Evolutionary conservation across 495 filamentous ascomycete species (phyloP).

Genomic region (Penicillium lividum): DNA sequence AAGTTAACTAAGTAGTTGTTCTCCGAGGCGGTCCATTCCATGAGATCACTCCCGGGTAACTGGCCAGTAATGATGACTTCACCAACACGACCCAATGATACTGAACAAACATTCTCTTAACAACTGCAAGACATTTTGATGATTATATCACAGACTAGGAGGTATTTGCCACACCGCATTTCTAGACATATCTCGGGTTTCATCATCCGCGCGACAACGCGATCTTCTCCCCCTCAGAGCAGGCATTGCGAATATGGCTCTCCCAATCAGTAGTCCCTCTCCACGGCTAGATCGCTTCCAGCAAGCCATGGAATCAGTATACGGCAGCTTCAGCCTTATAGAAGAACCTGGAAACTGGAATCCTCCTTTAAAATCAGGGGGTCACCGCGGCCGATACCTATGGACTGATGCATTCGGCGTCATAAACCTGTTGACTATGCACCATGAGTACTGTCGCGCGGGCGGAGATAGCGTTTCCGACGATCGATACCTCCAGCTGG

Average conservation of each 20-base stretch:
- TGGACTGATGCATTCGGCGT: slow-evolving; percentile 74
- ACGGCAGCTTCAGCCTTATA: slow-evolving; percentile 38
- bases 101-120: neutral
- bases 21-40: slow-evolving; percentile 6
- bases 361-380: slow-evolving; percentile 54
- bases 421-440: slow-evolving; percentile 64
- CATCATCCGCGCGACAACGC: slow-evolving; percentile 10
- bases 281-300: slow-evolving; percentile 37
- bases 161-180: neutral
- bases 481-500: slow-evolving; percentile 53
- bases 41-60: slow-evolving; percentile 31
- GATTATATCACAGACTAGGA: neutral
- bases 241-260: slow-evolving; percentile 26
- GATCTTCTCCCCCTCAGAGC: slow-evolving; percentile 16
- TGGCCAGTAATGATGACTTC: slow-evolving; percentile 37
- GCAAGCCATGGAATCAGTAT: slow-evolving; percentile 42
- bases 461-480: slow-evolving; percentile 7
- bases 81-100: slow-evolving; percentile 7
- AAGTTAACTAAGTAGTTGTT: neutral
- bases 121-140: neutral
- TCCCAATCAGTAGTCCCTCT: slow-evolving; percentile 27
- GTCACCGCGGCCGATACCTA: slow-evolving; percentile 65
- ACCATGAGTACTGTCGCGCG: slow-evolving; percentile 35
- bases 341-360: slow-evolving; percentile 37
- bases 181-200: neutral